Conservation (phyloP, 2,329 filamentous ascomycete genomes). For the Trichoderma sp. region DNA sequence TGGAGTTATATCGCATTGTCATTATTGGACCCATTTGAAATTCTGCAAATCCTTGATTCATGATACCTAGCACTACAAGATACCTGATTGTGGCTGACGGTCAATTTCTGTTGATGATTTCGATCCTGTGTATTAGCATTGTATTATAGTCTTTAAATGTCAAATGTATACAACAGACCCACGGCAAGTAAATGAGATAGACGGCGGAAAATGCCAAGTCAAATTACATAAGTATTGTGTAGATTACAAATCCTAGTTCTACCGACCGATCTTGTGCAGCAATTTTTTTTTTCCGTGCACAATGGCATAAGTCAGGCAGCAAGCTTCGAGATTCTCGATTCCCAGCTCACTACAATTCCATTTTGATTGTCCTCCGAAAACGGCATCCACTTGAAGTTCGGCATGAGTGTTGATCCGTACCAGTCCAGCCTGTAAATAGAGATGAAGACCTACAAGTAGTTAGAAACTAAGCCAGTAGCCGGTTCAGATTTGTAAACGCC, state of each 20-base stretch:
- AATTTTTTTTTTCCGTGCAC: background rate
- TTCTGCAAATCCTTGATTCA: background rate
- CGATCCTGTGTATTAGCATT: background rate
- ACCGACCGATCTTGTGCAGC: background rate
- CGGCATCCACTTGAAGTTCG: slow-evolving; percentile 58
- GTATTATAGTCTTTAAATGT: background rate
- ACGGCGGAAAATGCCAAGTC: background rate
- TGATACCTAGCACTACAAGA: background rate
- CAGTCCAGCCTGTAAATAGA: slow-evolving; percentile 57
- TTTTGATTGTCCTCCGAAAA: slow-evolving; percentile 64
- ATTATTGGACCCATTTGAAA: background rate
- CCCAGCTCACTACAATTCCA: slow-evolving; percentile 45
- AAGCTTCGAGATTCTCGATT: background rate
- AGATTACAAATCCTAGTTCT: background rate
- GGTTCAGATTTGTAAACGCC: slow-evolving; percentile 35
- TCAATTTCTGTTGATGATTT: background rate
- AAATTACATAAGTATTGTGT: background rate
- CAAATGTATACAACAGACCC: background rate
- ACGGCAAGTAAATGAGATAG: background rate
- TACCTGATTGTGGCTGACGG: background rate
- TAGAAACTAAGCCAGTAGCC: background rate
- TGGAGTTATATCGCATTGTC: background rate
- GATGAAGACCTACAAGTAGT: slow-evolving; percentile 44
- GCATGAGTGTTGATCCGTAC: slow-evolving; percentile 40
- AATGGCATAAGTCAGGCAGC: background rate